These are phyloP conservation scores for Pythium sp. DNA, from an alignment of 352 stramenopile genomes.

Conservation along the genomic window DNA sequence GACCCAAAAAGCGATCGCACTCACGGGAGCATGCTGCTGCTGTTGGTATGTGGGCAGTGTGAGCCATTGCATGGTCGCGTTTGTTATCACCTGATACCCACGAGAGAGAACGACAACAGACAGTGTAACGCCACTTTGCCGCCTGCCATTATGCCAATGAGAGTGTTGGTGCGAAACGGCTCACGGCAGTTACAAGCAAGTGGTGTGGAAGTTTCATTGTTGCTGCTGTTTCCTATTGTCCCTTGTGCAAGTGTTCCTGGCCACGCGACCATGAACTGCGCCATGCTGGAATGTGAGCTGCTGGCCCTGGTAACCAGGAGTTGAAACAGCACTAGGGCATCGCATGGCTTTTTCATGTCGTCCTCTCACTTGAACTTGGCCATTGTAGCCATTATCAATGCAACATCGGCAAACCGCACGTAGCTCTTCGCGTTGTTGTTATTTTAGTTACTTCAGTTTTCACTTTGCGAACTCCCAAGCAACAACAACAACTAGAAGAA, in stretches of 20 bases:
- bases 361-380: not conserved
- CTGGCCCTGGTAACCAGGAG: not conserved
- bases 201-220: not conserved
- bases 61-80: not conserved
- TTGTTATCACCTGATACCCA: not conserved
- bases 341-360: not conserved
- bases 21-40: not conserved
- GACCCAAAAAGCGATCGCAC: not conserved
- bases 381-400: conserved; percentile 2
- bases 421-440: not conserved
- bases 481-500: not conserved
- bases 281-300: not conserved
- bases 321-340: not conserved
- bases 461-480: not conserved
- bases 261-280: not conserved
- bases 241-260: not conserved
- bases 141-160: not conserved
- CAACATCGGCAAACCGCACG: not conserved
- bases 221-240: not conserved
- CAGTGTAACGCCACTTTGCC: not conserved
- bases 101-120: not conserved
- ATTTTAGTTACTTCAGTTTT: not conserved
- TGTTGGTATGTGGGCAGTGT: not conserved
- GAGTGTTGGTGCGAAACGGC: not conserved
- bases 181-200: not conserved